A percentile compares a stretch with the other conserved stretches of the same genome.
These are phyloP conservation scores for Lichtheimia ramosa DNA, from an alignment of 371 early-diverging fungal genomes.

Conservation along the genomic window DNA sequence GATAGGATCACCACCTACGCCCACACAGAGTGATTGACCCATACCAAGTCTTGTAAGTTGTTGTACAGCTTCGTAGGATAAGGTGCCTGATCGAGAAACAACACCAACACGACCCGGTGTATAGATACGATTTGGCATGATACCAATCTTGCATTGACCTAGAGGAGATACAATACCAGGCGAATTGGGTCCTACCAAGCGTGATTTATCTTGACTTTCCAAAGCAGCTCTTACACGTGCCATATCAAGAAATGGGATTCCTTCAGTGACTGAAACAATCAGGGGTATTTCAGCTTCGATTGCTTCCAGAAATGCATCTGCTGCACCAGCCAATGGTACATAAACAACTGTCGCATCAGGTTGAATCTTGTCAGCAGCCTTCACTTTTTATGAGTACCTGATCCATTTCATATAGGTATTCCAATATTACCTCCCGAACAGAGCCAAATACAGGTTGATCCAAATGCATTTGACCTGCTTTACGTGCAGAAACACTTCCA, in stretches of 20 bases:
- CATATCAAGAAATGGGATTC: constrained; percentile 99
- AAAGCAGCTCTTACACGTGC: constrained; percentile 80
- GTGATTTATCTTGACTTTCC: constrained; percentile 82
- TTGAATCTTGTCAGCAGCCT: constrained; percentile 79
- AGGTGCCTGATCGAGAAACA: constrained; percentile 97
- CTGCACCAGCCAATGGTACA: constrained; percentile 96
- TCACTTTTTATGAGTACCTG: not conserved
- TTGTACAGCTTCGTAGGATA: constrained; percentile 98
- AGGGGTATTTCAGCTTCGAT: constrained; percentile 96
- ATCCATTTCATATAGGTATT: not conserved
- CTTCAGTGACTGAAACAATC: constrained; percentile 97
- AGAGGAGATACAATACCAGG: constrained; percentile 97
- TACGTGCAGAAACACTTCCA: constrained; percentile 96
- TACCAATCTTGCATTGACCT: constrained; percentile 97
- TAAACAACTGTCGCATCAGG: constrained; percentile 98
- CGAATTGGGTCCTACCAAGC: constrained; percentile 98
- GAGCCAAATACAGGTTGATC: constrained; percentile 94
- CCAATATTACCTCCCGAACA: constrained; percentile 82
- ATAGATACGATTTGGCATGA: constrained; percentile 99
- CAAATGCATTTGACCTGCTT: constrained; percentile 93
- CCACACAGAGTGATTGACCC: constrained; percentile 96
- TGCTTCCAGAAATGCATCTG: constrained; percentile 95
- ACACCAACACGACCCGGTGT: constrained; percentile 94
- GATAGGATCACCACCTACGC: constrained; percentile 99
- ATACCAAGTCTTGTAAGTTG: constrained; percentile 95